phyloP scores from a whole-genome alignment of 169 alveolate genomes.

The Theileria equi region DNA sequence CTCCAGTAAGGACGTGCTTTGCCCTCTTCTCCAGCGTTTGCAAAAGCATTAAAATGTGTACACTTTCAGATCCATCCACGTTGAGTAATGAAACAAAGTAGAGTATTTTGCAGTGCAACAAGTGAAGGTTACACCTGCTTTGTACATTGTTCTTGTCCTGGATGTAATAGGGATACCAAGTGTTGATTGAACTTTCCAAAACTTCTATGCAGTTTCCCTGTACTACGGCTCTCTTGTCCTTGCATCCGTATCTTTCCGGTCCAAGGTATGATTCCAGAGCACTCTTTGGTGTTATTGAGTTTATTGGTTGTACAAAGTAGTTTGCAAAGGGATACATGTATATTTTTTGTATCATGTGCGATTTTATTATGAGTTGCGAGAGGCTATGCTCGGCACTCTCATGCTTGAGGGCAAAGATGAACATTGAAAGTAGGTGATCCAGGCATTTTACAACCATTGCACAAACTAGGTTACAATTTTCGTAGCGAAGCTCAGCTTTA shows the following conservation, averaged over 20 bases:
- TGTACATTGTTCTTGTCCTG: background rate
- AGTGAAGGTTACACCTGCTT: slow-evolving; percentile 26
- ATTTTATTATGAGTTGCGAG: too few relatives aligned
- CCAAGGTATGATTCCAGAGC: too few relatives aligned
- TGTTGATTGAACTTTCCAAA: slow-evolving; percentile 6
- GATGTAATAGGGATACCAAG: slow-evolving; percentile 36
- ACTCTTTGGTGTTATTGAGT: slow-evolving; percentile 20
- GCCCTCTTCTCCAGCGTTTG: slow-evolving; percentile 15
- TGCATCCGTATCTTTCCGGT: too few relatives aligned
- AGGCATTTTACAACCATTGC: too few relatives aligned
- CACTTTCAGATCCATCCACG: slow-evolving; percentile 6
- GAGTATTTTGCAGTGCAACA: slow-evolving; percentile 29
- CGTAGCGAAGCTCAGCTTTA: too few relatives aligned
- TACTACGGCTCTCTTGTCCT: background rate
- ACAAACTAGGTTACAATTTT: too few relatives aligned
- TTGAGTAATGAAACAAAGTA: too few relatives aligned
- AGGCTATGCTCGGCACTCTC: too few relatives aligned
- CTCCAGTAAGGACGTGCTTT: background rate
- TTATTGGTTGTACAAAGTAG: slow-evolving; percentile 24
- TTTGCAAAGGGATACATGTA: slow-evolving; percentile 20
- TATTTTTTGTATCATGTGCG: slow-evolving; percentile 13
- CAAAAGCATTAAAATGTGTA: slow-evolving; percentile 1
- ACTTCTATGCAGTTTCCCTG: slow-evolving; percentile 28
- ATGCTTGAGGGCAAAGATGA: too few relatives aligned
- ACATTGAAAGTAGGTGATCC: too few relatives aligned